These are phyloP conservation scores for Micromonas pusilla DNA, from an alignment of 139 green algal genomes.

Conservation along the genomic window DNA sequence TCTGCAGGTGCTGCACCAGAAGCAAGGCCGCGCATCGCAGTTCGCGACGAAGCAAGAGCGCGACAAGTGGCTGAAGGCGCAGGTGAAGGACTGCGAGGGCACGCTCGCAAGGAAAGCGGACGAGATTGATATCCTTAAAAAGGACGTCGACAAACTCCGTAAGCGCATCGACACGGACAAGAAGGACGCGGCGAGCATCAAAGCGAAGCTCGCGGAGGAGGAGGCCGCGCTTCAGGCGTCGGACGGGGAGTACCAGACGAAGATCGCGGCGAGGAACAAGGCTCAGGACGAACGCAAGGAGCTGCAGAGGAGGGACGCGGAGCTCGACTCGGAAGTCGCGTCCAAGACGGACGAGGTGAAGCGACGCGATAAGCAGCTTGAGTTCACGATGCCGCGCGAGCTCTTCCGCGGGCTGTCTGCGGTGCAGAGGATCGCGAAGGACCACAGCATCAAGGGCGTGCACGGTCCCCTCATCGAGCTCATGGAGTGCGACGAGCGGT, in stretches of 20 bases:
- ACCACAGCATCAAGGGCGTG: conserved; percentile 71
- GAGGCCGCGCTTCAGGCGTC: background rate
- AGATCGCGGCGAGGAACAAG: conserved; percentile 24
- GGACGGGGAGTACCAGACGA: conserved; percentile 17
- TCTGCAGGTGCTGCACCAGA: conserved; percentile 58
- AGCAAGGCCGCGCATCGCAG: conserved; percentile 57
- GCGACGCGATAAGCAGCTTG: conserved; percentile 20
- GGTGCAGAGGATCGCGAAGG: conserved; percentile 49
- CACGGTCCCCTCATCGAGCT: conserved; percentile 87
- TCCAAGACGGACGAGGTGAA: conserved; percentile 27
- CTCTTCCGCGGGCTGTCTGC: conserved; percentile 52
- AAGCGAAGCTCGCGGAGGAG: conserved; percentile 2
- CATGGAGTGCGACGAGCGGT: conserved; percentile 58
- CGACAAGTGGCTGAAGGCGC: conserved; percentile 52
- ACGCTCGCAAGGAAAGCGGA: conserved; percentile 30
- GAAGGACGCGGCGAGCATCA: conserved; percentile 5
- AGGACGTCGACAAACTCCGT: conserved; percentile 32
- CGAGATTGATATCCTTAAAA: conserved; percentile 28
- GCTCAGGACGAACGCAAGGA: conserved; percentile 35
- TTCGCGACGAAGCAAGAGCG: conserved; percentile 63
- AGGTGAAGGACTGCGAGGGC: conserved; percentile 32
- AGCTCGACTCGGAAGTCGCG: conserved; percentile 22
- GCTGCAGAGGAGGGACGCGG: conserved; percentile 28
- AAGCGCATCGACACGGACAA: conserved; percentile 7
- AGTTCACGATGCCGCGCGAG: conserved; percentile 53